Percentiles rank a stretch among this genome's conserved stretches.
Evolutionary conservation across 1,139 yeast species (phyloP).

Genomic region (Yamadazyma dushanensis): DNA sequence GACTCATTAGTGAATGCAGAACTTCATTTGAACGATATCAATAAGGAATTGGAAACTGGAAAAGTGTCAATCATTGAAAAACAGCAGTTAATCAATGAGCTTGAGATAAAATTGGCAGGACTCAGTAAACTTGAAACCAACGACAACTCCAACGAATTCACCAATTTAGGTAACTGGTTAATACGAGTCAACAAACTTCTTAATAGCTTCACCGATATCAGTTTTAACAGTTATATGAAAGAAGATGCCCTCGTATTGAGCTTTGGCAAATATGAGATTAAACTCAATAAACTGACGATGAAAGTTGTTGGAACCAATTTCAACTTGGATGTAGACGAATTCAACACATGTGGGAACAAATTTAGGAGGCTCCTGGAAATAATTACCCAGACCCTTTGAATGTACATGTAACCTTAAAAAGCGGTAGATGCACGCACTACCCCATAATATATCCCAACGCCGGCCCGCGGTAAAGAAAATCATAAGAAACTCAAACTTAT

Average conservation of each 20-base stretch:
- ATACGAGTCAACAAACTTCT: constrained; percentile 29
- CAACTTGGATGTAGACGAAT: constrained; percentile 9
- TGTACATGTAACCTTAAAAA: too few species aligned
- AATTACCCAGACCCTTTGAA: constrained; percentile 3
- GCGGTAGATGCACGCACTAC: constrained; percentile 3
- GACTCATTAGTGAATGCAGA: constrained; percentile 2
- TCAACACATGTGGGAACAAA: constrained; percentile 10
- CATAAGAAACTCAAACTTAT: constrained; percentile 7
- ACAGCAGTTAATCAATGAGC: constrained; percentile 3
- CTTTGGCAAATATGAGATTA: constrained; percentile 9
- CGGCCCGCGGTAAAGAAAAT: constrained; percentile 8
- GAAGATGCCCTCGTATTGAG: constrained; percentile 11
- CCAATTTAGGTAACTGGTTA: constrained; percentile 32
- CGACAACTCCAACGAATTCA: constrained; percentile 9
- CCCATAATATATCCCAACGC: not conserved
- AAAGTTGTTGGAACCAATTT: constrained; percentile 10
- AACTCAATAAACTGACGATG: constrained; percentile 10
- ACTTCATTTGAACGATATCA: constrained; percentile 9
- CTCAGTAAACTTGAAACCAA: constrained; percentile 6
- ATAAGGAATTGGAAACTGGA: constrained; percentile 9
- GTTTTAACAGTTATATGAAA: constrained; percentile 14
- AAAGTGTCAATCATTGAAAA: not conserved
- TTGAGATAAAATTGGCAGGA: constrained; percentile 7
- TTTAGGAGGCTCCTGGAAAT: constrained; percentile 12
- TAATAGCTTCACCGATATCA: constrained; percentile 18